Evolutionary conservation across 2,329 filamentous ascomycete species (phyloP), one percentile per base, ranked within the genome.

Genomic region (Furcasterigmium sp.): DNA sequence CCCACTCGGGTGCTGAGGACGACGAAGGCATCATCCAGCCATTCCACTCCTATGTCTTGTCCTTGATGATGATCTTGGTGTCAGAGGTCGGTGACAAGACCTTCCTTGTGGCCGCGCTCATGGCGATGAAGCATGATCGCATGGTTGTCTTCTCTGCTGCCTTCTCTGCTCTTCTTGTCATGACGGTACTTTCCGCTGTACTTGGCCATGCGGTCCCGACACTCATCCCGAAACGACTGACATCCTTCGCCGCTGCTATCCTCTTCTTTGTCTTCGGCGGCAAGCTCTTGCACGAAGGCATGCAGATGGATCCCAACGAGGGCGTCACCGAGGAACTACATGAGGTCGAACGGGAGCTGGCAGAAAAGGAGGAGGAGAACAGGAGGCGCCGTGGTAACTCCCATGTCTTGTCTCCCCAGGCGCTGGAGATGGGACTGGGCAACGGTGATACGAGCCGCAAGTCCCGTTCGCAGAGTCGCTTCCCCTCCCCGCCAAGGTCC

Each of bases 1-100:
- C 57, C 37, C 58, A 45, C 15, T 60, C 61, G 8, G 64, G 69
- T 42, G 56, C 46, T 5, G 53, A 61, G 5, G 67, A 68, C 5
- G 70, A 75, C 7, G 76, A 75, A 9, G 80, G 83, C 46, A 70
- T 91, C 32, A 89, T 91, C 46, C 85, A 83, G 49, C 87, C 88
- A 15, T 73, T 84, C 56, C 91, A 98, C 63, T 97, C 93, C 4
- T 94, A 93, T 57, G 59, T 95, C 11, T 82, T 97, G 25, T 95
- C 93, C 14, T 82, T 96, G 47, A 91, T 91, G 45, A 98, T 97
- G 93, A 98, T 98, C 56, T 72, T 97, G 49, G 85, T 97, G 55
- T 96, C 91, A 37, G 93, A 98, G 63, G 82, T 98, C 56, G 93
- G 93, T 50, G 93, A 98, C 78, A 98, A 98, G 70, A 98, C 93